These are phyloP conservation scores for Posidonia australis DNA, from an alignment of 106 monocot species.

Conservation along the genomic window DNA sequence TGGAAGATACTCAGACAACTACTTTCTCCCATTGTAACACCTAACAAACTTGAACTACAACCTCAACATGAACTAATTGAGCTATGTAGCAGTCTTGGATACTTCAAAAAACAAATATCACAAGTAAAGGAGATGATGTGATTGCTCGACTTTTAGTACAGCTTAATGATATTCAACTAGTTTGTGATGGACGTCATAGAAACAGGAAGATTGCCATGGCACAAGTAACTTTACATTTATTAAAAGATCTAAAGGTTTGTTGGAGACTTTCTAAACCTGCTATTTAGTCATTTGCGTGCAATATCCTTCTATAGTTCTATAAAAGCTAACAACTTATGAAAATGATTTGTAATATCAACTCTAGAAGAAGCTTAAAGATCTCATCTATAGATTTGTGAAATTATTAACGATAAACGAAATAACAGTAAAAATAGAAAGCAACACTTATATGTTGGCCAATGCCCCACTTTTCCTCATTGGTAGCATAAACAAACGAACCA, in stretches of 20 bases:
- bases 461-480: too few species aligned
- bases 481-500: too few species aligned
- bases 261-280: too few species aligned
- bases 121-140: conserved; percentile 30
- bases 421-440: too few species aligned
- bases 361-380: too few species aligned
- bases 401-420: too few species aligned
- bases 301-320: too few species aligned
- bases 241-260: conserved; percentile 71
- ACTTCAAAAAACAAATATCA: conserved; percentile 32
- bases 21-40: conserved; percentile 82
- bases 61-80: conserved; percentile 56
- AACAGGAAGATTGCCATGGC: conserved; percentile 64
- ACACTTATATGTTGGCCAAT: too few species aligned
- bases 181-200: conserved; percentile 28
- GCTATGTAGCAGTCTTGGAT: conserved; percentile 50
- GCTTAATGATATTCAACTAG: conserved; percentile 40
- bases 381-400: too few species aligned
- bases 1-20: conserved; percentile 65
- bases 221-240: conserved; percentile 47
- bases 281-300: too few species aligned
- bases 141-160: conserved; percentile 51
- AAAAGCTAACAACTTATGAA: too few species aligned
- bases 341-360: too few species aligned
- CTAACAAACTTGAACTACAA: conserved; percentile 59